Conservation (phyloP, 371 early-diverging fungal species). For the Batrachochytrium dendrobatidis region DNA sequence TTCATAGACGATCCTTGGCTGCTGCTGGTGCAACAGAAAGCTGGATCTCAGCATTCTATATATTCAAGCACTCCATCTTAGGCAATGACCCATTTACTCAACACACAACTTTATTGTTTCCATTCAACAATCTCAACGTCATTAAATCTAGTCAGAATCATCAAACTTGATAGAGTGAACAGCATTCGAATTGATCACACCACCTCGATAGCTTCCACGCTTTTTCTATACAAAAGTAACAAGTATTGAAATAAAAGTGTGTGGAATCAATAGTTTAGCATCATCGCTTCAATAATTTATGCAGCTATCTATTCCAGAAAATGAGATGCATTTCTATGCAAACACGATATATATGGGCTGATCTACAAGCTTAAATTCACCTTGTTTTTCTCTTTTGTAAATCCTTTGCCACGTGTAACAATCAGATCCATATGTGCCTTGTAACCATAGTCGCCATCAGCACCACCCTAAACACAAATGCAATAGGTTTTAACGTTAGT, state of each 20-base stretch:
- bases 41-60: too few species aligned
- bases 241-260: too few species aligned
- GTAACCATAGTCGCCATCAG: slow-evolving; percentile 60
- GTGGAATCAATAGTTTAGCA: not conserved
- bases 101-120: too few species aligned
- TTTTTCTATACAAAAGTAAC: slow-evolving; percentile 87
- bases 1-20: slow-evolving; percentile 24
- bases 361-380: slow-evolving; percentile 88
- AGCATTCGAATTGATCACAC: slow-evolving; percentile 74
- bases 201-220: slow-evolving; percentile 92
- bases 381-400: slow-evolving; percentile 93
- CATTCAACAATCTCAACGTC: too few species aligned
- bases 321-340: not conserved
- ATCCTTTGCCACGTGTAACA: slow-evolving; percentile 85
- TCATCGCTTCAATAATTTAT: not conserved
- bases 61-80: too few species aligned
- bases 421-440: slow-evolving; percentile 90
- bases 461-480: slow-evolving; percentile 27
- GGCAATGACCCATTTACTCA: too few species aligned
- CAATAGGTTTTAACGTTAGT: too few species aligned
- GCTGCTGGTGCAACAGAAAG: slow-evolving; percentile 10
- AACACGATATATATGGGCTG: not conserved
- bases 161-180: slow-evolving; percentile 87
- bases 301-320: not conserved
- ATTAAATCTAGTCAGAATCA: not conserved